Evolutionary conservation across 1,284 basidiomycete genomes (phyloP).

Genomic region (Nidula niveotomentosa): DNA sequence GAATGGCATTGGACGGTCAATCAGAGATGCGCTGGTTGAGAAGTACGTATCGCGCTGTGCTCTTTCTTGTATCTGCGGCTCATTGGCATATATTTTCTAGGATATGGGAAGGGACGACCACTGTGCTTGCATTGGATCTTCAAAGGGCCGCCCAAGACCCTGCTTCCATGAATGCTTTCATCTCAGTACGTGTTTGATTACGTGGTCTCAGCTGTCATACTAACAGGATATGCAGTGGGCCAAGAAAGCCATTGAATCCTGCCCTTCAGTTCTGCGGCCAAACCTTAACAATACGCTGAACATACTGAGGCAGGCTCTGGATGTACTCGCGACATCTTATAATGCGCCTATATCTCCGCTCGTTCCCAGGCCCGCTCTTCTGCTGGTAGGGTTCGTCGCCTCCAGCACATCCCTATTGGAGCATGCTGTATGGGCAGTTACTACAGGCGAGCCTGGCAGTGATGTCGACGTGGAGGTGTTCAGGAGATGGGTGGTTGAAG

Average conservation of each 20-base stretch:
- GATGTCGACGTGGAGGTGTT: conserved; percentile 53
- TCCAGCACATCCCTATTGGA: conserved; percentile 59
- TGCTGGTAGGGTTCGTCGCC: conserved; percentile 53
- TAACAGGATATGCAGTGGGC: conserved; percentile 50
- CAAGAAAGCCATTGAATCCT: conserved; percentile 37
- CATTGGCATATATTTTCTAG: conserved; percentile 18
- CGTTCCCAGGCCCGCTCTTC: conserved; percentile 53
- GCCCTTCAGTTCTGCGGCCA: conserved; percentile 27
- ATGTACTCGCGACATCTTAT: conserved; percentile 34
- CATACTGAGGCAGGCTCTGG: conserved; percentile 33
- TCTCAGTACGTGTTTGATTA: conserved; percentile 20
- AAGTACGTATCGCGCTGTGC: conserved; percentile 32
- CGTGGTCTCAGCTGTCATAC: neutral
- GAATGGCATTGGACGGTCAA: conserved; percentile 59
- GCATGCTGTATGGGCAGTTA: conserved; percentile 60
- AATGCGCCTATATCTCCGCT: conserved; percentile 38
- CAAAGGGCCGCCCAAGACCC: conserved; percentile 48
- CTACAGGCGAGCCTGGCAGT: conserved; percentile 23
- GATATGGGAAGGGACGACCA: conserved; percentile 82
- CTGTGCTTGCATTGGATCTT: conserved; percentile 70
- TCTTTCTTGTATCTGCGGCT: neutral
- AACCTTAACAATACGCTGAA: conserved; percentile 24
- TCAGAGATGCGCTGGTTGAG: conserved; percentile 68
- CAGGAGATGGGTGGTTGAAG: conserved; percentile 56
- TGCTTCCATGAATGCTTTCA: conserved; percentile 24